These are phyloP conservation scores for Diutina sp. DNA, from an alignment of 1,139 yeast species.

Conservation along the genomic window DNA sequence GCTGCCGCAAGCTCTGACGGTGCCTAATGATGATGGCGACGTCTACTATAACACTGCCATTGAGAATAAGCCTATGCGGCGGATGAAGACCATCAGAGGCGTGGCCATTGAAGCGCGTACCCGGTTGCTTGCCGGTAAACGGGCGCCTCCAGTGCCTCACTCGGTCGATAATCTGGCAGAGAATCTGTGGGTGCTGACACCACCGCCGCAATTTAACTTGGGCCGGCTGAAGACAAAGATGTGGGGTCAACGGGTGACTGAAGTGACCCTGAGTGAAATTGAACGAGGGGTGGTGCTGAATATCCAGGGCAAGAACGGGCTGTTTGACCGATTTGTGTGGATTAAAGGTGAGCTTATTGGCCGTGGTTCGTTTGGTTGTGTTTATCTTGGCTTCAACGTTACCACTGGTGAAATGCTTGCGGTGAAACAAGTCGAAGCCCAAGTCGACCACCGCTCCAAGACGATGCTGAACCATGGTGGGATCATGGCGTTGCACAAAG, in stretches of 20 bases:
- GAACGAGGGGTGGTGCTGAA: slow-evolving; percentile 43
- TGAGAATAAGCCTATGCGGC: slow-evolving; percentile 17
- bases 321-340: slow-evolving; percentile 87
- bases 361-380: slow-evolving; percentile 95
- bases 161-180: not conserved
- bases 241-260: slow-evolving; percentile 95
- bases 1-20: not conserved
- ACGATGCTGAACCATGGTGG: slow-evolving; percentile 29
- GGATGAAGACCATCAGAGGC: slow-evolving; percentile 81
- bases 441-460: slow-evolving; percentile 5
- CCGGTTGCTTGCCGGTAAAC: not conserved
- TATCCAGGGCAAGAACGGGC: slow-evolving; percentile 48
- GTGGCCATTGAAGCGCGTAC: slow-evolving; percentile 79
- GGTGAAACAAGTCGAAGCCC: slow-evolving; percentile 76
- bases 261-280: slow-evolving; percentile 68
- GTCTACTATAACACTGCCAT: slow-evolving; percentile 11
- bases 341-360: slow-evolving; percentile 96
- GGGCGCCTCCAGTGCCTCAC: slow-evolving; percentile 3
- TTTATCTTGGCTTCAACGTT: slow-evolving; percentile 81
- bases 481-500: slow-evolving; percentile 75
- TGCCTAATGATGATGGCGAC: slow-evolving; percentile 15
- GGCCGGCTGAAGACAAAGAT: slow-evolving; percentile 64
- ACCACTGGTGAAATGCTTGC: slow-evolving; percentile 99
- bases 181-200: not conserved
- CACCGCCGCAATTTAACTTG: not conserved